phyloP scores from a whole-genome alignment of 2,329 filamentous ascomycete genomes.

The Zymoseptoria ardabiliae region DNA sequence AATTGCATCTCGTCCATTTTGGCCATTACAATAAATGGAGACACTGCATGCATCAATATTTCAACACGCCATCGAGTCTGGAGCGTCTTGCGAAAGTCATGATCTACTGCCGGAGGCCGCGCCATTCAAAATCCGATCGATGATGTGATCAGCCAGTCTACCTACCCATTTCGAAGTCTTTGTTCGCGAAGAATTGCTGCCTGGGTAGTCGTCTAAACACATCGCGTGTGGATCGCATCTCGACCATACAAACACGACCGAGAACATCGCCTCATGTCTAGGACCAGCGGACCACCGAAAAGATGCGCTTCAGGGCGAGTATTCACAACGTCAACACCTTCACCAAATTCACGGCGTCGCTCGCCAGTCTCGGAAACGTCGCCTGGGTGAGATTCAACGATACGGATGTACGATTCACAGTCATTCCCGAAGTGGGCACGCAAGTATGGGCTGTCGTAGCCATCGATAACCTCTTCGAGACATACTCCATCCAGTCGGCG shows the following conservation, averaged over 20 bases:
- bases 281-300: slow-evolving; percentile 18
- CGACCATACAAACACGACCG: neutral
- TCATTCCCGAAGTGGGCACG: slow-evolving; percentile 87
- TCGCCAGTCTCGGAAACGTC: slow-evolving; percentile 66
- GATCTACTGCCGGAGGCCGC: no score
- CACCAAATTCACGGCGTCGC: slow-evolving; percentile 53
- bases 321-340: slow-evolving; percentile 33
- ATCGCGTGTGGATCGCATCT: neutral
- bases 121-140: no score
- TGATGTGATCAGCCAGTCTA: no score
- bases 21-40: neutral
- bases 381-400: slow-evolving; percentile 87
- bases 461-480: slow-evolving; percentile 73
- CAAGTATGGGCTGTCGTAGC: slow-evolving; percentile 66
- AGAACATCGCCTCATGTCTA: neutral
- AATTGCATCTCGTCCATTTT: neutral
- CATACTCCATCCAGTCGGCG: slow-evolving; percentile 78
- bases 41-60: neutral
- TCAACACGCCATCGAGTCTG: neutral
- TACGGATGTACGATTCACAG: slow-evolving; percentile 83
- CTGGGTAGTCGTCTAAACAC: neutral
- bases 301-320: slow-evolving; percentile 32
- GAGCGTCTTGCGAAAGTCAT: no score
- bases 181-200: no score
- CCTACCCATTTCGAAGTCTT: no score